Evolutionary conservation across 2,329 filamentous ascomycete species (phyloP), one percentile per base, ranked within the genome.

Genomic region (Monilinia polystroma): DNA sequence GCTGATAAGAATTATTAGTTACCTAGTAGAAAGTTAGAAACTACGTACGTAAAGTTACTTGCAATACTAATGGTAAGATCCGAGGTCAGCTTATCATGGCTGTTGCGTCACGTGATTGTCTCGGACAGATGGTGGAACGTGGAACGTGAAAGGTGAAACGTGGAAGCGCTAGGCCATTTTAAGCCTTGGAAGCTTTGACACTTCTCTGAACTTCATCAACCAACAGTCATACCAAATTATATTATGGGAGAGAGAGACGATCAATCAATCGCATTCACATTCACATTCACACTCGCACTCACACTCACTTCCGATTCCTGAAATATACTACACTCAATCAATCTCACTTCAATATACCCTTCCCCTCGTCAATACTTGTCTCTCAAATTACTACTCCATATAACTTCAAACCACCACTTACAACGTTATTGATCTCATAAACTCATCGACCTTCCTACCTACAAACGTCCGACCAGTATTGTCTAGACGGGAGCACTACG

Each of bases 401-500:
- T 35, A 35, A 35, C 32, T 35, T 35, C 32, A 35, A 35, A 35
- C 6, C 7, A 8, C 32, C 32, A 35, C 7, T 35, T 35, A 35
- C 32, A 35, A 8, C 32, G 32, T 35, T 6, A 5, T 35, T 35
- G 32, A 35, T 35, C 32, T 35, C 32, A 35, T 7, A 35, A 35
- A 35, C 32, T 35, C 32, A 35, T 20, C 60, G 57, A 57, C 63
- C 52, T 49, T 57, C 51, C 53, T 47, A 49, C 62, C 41, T n/a
- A 29, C 59, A 38, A 29, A 63, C 32, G 57, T 53, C 52, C 63
- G 29, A 49, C 63, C 63, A 49, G 35, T 35, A 43, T 57, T 41
- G 29, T 49, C n/a, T 14, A 60, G 45, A 23, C 29, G 29, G 43
- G 12, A 35, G 32, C 32, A 6, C 5, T 35, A 35, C 32, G 32